phyloP scores from a whole-genome alignment of 192 early-diverging fungal genomes.

The Linnemannia elongata region DNA sequence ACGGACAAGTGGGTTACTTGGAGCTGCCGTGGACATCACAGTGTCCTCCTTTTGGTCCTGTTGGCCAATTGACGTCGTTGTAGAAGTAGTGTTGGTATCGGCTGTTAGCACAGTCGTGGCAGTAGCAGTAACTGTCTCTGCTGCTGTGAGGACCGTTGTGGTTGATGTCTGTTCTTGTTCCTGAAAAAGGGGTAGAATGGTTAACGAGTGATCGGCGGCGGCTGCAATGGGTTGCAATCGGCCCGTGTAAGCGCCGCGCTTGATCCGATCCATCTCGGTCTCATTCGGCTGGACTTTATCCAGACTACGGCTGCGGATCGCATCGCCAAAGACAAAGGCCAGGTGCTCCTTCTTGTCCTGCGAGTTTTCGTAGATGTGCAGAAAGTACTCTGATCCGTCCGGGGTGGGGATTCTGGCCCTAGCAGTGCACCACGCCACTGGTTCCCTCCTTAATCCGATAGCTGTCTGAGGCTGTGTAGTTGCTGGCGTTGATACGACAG shows the following conservation, averaged over 20 bases:
- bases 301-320: conserved; percentile 75
- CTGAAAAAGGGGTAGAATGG: background rate
- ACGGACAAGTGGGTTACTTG: conserved; percentile 79
- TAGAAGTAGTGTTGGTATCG: background rate
- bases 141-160: background rate
- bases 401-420: conserved; percentile 85
- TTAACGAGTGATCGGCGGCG: background rate
- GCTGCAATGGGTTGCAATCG: conserved; percentile 30
- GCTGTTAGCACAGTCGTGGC: background rate
- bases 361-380: conserved; percentile 89
- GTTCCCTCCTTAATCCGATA: background rate
- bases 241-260: conserved; percentile 82
- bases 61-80: background rate
- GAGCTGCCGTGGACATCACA: conserved; percentile 21
- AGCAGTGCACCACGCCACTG: conserved; percentile 63
- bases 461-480: background rate
- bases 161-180: conserved; percentile 9
- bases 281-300: conserved; percentile 77
- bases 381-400: conserved; percentile 80
- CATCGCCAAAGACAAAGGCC: conserved; percentile 93
- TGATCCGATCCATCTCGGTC: conserved; percentile 80
- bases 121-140: background rate
- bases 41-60: conserved; percentile 5
- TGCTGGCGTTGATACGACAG: background rate
- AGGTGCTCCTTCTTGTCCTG: conserved; percentile 92